Conservation (phyloP, 352 stramenopile species). For the Phytophthora foliorum region DNA sequence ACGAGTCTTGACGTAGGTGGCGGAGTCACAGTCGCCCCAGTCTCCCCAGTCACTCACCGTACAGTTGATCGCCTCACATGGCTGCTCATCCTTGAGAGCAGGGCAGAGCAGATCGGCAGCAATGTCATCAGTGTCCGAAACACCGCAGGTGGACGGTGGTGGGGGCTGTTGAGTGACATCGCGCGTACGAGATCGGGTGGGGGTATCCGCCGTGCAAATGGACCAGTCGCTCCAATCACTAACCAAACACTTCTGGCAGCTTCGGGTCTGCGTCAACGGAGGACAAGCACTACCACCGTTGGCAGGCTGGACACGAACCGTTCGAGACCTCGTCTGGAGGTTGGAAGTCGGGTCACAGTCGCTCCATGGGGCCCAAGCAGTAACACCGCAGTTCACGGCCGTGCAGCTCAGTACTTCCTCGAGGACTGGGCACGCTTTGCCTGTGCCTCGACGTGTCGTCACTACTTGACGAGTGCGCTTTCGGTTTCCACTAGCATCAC, state of each 20-base stretch:
- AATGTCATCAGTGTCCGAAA: conserved; percentile 26
- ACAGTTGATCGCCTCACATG: conserved; percentile 63
- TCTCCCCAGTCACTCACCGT: conserved; percentile 56
- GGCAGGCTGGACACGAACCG: conserved; percentile 42
- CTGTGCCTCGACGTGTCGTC: conserved; percentile 36
- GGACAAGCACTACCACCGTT: conserved; percentile 57
- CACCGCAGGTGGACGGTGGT: conserved; percentile 40
- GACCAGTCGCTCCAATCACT: conserved; percentile 62
- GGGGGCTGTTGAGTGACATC: conserved; percentile 47
- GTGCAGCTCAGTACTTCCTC: conserved; percentile 48
- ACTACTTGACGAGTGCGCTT: conserved; percentile 52
- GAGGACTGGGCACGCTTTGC: conserved; percentile 58
- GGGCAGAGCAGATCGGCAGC: conserved; percentile 42
- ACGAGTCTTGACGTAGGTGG: conserved; percentile 50
- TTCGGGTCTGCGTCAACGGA: conserved; percentile 47
- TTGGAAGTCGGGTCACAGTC: conserved; percentile 48
- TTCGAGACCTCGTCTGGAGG: conserved; percentile 49
- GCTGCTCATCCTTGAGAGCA: conserved; percentile 43
- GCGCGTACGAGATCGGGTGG: conserved; percentile 55
- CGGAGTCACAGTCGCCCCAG: conserved; percentile 55
- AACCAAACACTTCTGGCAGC: conserved; percentile 65
- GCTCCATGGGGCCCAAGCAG: conserved; percentile 54
- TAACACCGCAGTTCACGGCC: conserved; percentile 65
- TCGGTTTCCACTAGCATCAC: conserved; percentile 47
- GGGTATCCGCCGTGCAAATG: conserved; percentile 44